These are phyloP conservation scores for Oryza meridionalis DNA, from an alignment of 176 grass and related monocot species.

Conservation along the genomic window DNA sequence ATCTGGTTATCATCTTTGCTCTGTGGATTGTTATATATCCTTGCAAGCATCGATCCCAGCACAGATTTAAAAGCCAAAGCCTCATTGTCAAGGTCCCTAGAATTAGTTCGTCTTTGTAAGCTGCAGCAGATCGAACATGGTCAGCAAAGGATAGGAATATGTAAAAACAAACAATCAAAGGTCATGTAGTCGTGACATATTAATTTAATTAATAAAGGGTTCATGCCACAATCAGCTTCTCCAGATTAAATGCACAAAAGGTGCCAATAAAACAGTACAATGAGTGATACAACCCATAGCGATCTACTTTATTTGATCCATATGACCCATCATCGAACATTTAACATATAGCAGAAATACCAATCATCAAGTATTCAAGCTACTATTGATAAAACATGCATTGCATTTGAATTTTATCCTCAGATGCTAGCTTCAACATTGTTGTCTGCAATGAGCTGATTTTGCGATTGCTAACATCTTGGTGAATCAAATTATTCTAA, in stretches of 20 bases:
- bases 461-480: neutral
- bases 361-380: neutral
- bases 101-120: conserved; percentile 76
- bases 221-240: conserved; percentile 13
- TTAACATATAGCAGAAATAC: neutral
- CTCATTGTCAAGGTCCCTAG: conserved; percentile 79
- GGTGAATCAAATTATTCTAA: neutral
- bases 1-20: conserved; percentile 67
- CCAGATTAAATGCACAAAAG: conserved; percentile 5
- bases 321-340: neutral
- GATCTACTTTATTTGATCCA: neutral
- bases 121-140: conserved; percentile 48
- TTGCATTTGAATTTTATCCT: conserved; percentile 1
- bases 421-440: neutral
- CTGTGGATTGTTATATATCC: conserved; percentile 77
- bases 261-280: conserved; percentile 18
- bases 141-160: conserved; percentile 2
- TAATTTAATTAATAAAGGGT: neutral
- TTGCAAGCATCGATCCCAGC: conserved; percentile 85
- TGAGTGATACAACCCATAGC: neutral
- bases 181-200: neutral
- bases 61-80: conserved; percentile 83
- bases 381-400: neutral
- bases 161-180: conserved; percentile 7
- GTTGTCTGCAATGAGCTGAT: neutral